Evolutionary conservation across 2,329 filamentous ascomycete genomes (phyloP).

Genomic region (Xylariomycetidae sp.): DNA sequence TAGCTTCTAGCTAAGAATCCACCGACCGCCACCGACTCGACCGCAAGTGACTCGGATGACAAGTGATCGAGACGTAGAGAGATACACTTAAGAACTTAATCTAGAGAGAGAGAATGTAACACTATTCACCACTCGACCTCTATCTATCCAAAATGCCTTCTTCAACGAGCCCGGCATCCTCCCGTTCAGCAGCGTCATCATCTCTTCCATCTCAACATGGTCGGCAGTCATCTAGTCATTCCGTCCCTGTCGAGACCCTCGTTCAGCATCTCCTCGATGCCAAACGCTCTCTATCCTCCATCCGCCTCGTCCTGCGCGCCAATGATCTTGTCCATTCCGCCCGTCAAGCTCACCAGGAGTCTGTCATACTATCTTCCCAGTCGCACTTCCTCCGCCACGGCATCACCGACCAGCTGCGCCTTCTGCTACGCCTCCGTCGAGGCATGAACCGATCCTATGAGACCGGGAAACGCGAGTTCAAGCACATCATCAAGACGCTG

Average conservation of each 20-base stretch:
- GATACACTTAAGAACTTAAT: no score
- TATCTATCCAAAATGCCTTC: slow-evolving; percentile 19
- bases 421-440: slow-evolving; percentile 47
- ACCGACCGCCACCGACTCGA: no score
- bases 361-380: slow-evolving; percentile 66
- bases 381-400: slow-evolving; percentile 62
- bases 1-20: no score
- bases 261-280: slow-evolving; percentile 81
- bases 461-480: slow-evolving; percentile 55
- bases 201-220: slow-evolving; percentile 21
- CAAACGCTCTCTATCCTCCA: slow-evolving; percentile 81
- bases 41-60: not conserved
- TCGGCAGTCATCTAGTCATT: slow-evolving; percentile 32
- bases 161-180: slow-evolving; percentile 18
- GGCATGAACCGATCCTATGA: slow-evolving; percentile 53
- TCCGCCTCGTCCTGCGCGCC: slow-evolving; percentile 76
- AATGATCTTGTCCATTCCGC: slow-evolving; percentile 80
- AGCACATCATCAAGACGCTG: slow-evolving; percentile 56
- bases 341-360: slow-evolving; percentile 71
- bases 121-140: slow-evolving; percentile 1
- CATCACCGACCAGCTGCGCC: slow-evolving; percentile 50
- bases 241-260: slow-evolving; percentile 65
- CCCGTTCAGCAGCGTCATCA: slow-evolving; percentile 17
- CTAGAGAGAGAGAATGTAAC: no score
- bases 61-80: no score